Percentiles rank a stretch among this genome's conserved stretches.
Evolutionary conservation across 192 early-diverging fungal genomes (phyloP).

Genomic region (Coemansia pectinata): DNA sequence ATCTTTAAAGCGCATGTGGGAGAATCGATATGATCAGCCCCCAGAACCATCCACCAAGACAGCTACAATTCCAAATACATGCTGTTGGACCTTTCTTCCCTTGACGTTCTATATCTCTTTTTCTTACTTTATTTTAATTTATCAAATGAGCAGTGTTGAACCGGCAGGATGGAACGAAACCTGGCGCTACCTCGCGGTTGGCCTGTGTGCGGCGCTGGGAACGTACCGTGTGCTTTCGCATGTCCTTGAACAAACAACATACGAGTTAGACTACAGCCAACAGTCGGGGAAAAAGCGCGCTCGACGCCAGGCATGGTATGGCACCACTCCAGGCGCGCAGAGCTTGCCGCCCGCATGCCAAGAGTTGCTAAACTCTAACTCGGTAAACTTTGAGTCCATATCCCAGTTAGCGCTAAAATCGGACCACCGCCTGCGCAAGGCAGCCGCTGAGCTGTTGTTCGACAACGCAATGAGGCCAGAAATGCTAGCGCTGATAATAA

Average conservation of each 20-base stretch:
- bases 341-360: not conserved
- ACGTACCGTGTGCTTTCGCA: slow-evolving; percentile 36
- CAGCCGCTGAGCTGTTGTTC: slow-evolving; percentile 29
- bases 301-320: slow-evolving; percentile 27
- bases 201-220: slow-evolving; percentile 17
- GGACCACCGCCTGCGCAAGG: slow-evolving; percentile 17
- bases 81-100: not conserved
- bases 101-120: not conserved
- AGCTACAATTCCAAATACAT: too few relatives aligned
- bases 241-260: slow-evolving; percentile 27
- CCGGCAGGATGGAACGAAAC: not conserved
- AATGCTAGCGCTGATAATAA: slow-evolving; percentile 18
- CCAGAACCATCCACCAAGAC: too few relatives aligned
- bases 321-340: not conserved
- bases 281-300: not conserved
- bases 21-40: not conserved
- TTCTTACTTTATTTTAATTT: not conserved
- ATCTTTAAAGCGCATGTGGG: not conserved
- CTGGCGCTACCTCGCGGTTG: slow-evolving; percentile 17
- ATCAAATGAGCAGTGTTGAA: not conserved
- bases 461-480: slow-evolving; percentile 22
- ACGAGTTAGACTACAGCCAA: slow-evolving; percentile 19
- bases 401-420: slow-evolving; percentile 19
- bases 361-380: not conserved
- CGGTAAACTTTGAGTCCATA: slow-evolving; percentile 14